Evolutionary conservation across 192 early-diverging fungal species (phyloP).

Genomic region (Pilaira anomala): DNA sequence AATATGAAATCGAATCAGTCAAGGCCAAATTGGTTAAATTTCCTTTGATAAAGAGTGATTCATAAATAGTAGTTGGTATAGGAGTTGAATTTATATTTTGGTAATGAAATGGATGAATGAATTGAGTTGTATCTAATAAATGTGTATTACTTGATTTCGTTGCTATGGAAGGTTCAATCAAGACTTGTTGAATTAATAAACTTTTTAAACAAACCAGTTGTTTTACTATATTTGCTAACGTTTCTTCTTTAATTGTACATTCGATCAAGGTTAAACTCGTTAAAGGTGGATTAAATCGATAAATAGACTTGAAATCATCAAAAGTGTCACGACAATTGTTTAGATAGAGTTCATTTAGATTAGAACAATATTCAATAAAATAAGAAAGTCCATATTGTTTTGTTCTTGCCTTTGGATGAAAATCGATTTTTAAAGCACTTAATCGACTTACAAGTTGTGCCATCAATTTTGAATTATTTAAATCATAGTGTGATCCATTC

Average conservation of each 20-base stretch:
- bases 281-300: conserved; percentile 12
- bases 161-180: conserved; percentile 15
- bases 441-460: conserved; percentile 30
- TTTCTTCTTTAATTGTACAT: conserved; percentile 27
- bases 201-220: conserved; percentile 3
- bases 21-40: conserved; percentile 27
- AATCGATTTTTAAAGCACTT: conserved; percentile 32
- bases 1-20: conserved; percentile 22
- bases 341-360: conserved; percentile 29
- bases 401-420: conserved; percentile 18
- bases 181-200: conserved; percentile 29
- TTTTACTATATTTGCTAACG: conserved; percentile 9
- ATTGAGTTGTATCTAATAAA: background rate
- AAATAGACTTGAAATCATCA: conserved; percentile 32
- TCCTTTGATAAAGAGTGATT: conserved; percentile 9
- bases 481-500: conserved; percentile 24
- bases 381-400: conserved; percentile 30
- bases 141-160: background rate
- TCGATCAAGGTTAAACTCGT: conserved; percentile 18
- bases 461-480: conserved; percentile 32
- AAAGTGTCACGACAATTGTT: conserved; percentile 34
- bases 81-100: conserved; percentile 4
- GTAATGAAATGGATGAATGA: conserved; percentile 3
- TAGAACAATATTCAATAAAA: conserved; percentile 28
- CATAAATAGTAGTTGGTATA: conserved; percentile 25